Percentiles rank a stretch among this genome's conserved stretches.
These are phyloP conservation scores for Scopulariopsis brevicaulis DNA, from an alignment of 2,329 filamentous ascomycete species.

Conservation along the genomic window DNA sequence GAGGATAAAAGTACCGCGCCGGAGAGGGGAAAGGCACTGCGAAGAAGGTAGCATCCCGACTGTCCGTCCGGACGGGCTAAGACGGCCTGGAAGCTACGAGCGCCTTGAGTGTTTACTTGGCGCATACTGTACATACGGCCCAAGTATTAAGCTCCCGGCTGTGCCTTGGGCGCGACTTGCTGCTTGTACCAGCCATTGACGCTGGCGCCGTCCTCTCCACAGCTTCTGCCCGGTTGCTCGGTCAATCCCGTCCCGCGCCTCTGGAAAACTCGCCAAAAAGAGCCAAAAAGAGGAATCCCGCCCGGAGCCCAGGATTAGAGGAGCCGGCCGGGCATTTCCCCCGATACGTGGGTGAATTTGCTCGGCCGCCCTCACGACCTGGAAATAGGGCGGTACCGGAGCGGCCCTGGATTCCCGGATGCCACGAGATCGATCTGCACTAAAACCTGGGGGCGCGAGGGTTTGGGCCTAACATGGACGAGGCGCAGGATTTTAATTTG, in stretches of 20 bases:
- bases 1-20: neutral
- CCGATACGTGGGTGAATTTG: neutral
- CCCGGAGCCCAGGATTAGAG: neutral
- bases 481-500: neutral
- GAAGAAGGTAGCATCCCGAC: neutral
- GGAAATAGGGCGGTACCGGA: neutral
- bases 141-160: neutral
- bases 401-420: neutral
- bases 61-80: neutral
- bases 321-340: neutral
- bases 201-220: no score
- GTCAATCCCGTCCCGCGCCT: no score
- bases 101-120: neutral
- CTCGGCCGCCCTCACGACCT: no score
- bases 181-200: no score
- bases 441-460: neutral
- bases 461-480: neutral
- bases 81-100: neutral
- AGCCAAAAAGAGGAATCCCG: neutral
- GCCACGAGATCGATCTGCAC: neutral
- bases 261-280: neutral
- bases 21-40: neutral
- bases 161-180: no score
- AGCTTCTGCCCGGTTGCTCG: no score
- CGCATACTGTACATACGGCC: neutral